phyloP scores from a whole-genome alignment of 768 basidiomycete species.

The Tulasnella sp. region DNA sequence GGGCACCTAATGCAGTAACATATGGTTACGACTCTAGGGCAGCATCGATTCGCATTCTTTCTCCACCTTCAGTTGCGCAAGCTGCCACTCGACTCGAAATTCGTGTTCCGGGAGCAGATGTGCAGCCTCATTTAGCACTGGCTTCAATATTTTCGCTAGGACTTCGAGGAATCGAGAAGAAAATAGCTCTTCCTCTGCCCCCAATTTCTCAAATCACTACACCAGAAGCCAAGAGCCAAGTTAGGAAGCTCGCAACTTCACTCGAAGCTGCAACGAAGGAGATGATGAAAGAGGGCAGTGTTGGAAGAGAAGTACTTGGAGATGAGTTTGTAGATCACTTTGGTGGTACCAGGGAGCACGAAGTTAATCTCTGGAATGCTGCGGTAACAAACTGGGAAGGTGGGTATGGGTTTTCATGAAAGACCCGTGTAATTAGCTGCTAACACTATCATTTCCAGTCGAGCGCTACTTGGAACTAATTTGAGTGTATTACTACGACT shows the following conservation, averaged over 20 bases:
- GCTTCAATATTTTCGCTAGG: slow-evolving; percentile 82
- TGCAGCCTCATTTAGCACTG: slow-evolving; percentile 85
- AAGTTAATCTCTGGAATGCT: slow-evolving; percentile 72
- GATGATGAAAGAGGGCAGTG: slow-evolving; percentile 65
- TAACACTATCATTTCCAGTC: slow-evolving; percentile 34
- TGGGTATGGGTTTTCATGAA: slow-evolving; percentile 27
- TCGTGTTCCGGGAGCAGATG: slow-evolving; percentile 91
- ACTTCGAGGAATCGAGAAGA: slow-evolving; percentile 72
- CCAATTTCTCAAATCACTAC: slow-evolving; percentile 43
- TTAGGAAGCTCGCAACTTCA: slow-evolving; percentile 64
- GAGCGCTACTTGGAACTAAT: slow-evolving; percentile 79
- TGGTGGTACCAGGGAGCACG: slow-evolving; percentile 88
- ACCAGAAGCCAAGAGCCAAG: slow-evolving; percentile 43
- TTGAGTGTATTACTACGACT: too few species aligned
- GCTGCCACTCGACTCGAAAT: slow-evolving; percentile 83
- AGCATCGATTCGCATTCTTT: slow-evolving; percentile 83
- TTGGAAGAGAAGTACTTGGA: slow-evolving; percentile 76
- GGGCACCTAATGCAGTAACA: slow-evolving; percentile 86
- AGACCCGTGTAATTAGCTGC: neutral
- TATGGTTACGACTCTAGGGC: slow-evolving; percentile 94
- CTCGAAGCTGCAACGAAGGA: slow-evolving; percentile 64
- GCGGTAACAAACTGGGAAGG: slow-evolving; percentile 94
- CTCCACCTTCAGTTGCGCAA: slow-evolving; percentile 73
- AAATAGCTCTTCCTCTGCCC: slow-evolving; percentile 49
- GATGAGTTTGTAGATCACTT: slow-evolving; percentile 88